Evolutionary conservation across 768 basidiomycete species (phyloP).

Genomic region (Russula dissimulans): DNA sequence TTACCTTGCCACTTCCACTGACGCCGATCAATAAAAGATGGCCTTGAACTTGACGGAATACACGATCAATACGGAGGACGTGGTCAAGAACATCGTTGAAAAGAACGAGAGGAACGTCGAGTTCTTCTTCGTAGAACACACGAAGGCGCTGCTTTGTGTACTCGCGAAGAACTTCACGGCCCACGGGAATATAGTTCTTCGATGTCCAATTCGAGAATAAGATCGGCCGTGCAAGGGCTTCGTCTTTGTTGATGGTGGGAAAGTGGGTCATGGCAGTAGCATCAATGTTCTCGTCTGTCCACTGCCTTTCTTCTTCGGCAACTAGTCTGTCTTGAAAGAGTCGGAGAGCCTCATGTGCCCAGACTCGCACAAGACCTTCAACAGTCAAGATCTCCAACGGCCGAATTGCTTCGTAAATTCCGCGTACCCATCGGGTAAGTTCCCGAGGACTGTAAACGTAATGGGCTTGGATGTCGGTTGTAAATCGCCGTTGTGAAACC

Average conservation of each 20-base stretch:
- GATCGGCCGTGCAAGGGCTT: slow-evolving; percentile 83
- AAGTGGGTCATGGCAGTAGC: slow-evolving; percentile 77
- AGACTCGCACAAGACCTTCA: slow-evolving; percentile 91
- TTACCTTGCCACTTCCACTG: slow-evolving; percentile 95
- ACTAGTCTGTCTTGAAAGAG: slow-evolving; percentile 98
- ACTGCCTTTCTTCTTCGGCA: slow-evolving; percentile 80
- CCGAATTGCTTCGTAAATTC: slow-evolving; percentile 93
- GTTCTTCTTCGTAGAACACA: slow-evolving; percentile 98
- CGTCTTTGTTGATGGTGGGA: slow-evolving; percentile 82
- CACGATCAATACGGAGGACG: slow-evolving; percentile 94
- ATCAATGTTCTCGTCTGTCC: slow-evolving; percentile 95
- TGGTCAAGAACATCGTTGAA: slow-evolving; percentile 99
- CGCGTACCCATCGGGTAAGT: slow-evolving; percentile 93
- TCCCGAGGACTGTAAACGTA: slow-evolving; percentile 99
- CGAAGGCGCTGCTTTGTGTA: slow-evolving; percentile 94
- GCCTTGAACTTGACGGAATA: slow-evolving; percentile 97
- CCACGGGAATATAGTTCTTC: slow-evolving; percentile 91
- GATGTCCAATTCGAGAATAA: slow-evolving; percentile 99
- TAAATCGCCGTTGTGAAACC: slow-evolving; percentile 89
- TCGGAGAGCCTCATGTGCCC: slow-evolving; percentile 96
- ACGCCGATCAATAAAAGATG: slow-evolving; percentile 95
- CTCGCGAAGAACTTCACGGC: slow-evolving; percentile 86
- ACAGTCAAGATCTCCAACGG: slow-evolving; percentile 90
- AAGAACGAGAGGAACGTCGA: slow-evolving; percentile 93
- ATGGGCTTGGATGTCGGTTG: slow-evolving; percentile 94